Evolutionary conservation across 169 alveolate species (phyloP).

Genomic region (Theileria equi): DNA sequence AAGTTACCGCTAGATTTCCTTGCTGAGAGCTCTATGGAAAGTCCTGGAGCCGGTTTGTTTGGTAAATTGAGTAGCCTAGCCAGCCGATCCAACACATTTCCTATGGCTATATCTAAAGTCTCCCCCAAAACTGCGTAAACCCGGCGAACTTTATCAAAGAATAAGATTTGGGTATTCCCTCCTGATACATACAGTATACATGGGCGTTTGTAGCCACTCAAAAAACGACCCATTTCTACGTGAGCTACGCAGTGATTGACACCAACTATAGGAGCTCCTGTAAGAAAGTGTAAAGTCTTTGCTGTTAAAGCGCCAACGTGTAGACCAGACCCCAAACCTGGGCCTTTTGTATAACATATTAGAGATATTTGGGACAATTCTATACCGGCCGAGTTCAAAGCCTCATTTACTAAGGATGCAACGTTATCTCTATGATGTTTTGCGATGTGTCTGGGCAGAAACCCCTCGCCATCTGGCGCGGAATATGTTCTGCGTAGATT

Average conservation of each 20-base stretch:
- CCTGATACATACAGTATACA: constrained; percentile 97
- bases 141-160: constrained; percentile 76
- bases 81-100: constrained; percentile 96
- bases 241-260: constrained; percentile 99
- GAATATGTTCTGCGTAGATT: constrained; percentile 94
- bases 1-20: constrained; percentile 74
- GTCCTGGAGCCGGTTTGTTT: constrained; percentile 98
- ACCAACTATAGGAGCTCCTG: constrained; percentile 93
- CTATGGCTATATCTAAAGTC: constrained; percentile 97
- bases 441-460: constrained; percentile 96
- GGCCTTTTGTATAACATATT: constrained; percentile 97
- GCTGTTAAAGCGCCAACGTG: constrained; percentile 95
- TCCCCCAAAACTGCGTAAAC: constrained; percentile 96
- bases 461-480: constrained; percentile 99
- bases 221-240: constrained; percentile 98
- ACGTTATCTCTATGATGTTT: constrained; percentile 92
- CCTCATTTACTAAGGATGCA: constrained; percentile 82
- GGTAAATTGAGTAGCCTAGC: constrained; percentile 94
- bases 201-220: constrained; percentile 91
- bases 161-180: constrained; percentile 95
- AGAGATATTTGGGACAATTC: constrained; percentile 79
- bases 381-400: constrained; percentile 86
- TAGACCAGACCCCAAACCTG: constrained; percentile 99
- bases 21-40: constrained; percentile 95
- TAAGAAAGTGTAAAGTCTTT: constrained; percentile 88